Conservation (phyloP, 371 early-diverging fungal species). For the Coelomomyces lativittatus region DNA sequence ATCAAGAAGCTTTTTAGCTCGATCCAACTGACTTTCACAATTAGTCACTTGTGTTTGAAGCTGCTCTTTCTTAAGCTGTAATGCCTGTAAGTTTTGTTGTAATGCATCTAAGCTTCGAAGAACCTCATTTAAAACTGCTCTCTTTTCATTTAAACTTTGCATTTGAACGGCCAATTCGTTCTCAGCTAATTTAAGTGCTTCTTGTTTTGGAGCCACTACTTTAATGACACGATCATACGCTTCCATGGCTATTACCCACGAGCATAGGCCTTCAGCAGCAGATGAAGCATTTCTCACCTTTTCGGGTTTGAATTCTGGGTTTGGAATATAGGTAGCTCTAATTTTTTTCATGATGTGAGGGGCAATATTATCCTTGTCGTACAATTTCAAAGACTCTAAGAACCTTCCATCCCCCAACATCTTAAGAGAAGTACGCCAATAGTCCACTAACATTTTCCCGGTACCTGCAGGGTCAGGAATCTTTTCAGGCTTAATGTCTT, state of each 20-base stretch:
- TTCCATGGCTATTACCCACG: constrained; percentile 42
- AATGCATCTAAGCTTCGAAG: constrained; percentile 20
- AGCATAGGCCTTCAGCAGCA: constrained; percentile 45
- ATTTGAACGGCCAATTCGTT: constrained; percentile 25
- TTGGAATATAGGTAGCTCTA: constrained; percentile 20
- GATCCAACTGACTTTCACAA: constrained; percentile 27
- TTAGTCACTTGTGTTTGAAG: constrained; percentile 32
- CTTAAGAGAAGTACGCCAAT: constrained; percentile 32
- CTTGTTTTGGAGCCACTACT: constrained; percentile 35
- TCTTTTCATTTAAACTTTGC: constrained; percentile 26
- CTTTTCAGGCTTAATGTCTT: constrained; percentile 41
- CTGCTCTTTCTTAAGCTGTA: constrained; percentile 38
- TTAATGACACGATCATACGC: constrained; percentile 41
- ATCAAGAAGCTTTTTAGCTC: constrained; percentile 35
- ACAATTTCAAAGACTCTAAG: constrained; percentile 29
- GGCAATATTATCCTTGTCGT: constrained; percentile 35
- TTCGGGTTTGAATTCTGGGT: constrained; percentile 39
- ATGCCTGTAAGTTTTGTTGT: constrained; percentile 22
- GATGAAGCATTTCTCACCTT: constrained; percentile 36
- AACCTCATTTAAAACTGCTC: constrained; percentile 21
- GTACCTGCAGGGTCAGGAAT: constrained; percentile 26
- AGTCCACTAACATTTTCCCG: constrained; percentile 38
- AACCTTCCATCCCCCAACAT: constrained; percentile 34
- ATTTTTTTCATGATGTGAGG: constrained; percentile 24
- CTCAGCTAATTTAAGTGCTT: constrained; percentile 28